These are phyloP conservation scores for Sanghuangporus baumii DNA, from an alignment of 1,284 basidiomycete species.

Conservation along the genomic window DNA sequence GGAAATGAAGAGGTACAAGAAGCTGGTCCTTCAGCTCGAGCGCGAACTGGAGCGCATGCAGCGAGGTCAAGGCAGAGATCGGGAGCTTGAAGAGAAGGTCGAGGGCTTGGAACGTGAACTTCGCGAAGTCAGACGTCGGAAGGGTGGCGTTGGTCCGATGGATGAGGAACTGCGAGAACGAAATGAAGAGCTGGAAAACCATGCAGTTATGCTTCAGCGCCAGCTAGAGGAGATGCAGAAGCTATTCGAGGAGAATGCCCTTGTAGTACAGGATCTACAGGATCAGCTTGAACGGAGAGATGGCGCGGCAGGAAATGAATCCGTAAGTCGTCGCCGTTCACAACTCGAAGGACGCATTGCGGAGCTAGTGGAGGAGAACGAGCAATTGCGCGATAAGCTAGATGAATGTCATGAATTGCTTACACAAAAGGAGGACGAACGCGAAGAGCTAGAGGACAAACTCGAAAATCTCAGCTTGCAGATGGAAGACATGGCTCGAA, in stretches of 20 bases:
- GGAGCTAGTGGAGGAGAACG: constrained; percentile 61
- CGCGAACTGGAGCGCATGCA: constrained; percentile 71
- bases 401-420: constrained; percentile 58
- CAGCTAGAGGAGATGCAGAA: constrained; percentile 61
- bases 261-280: constrained; percentile 63
- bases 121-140: constrained; percentile 50
- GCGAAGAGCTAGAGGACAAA: constrained; percentile 62
- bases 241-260: constrained; percentile 70
- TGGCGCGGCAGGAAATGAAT: constrained; percentile 21
- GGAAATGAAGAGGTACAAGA: constrained; percentile 90
- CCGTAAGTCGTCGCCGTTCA: constrained; percentile 5
- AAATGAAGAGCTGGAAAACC: constrained; percentile 52
- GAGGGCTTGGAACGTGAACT: constrained; percentile 66
- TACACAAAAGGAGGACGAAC: constrained; percentile 58
- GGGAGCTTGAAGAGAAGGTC: constrained; percentile 64
- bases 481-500: constrained; percentile 62
- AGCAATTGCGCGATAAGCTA: constrained; percentile 51
- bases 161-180: constrained; percentile 51
- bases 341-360: constrained; percentile 42
- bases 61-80: constrained; percentile 43
- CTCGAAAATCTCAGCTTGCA: constrained; percentile 56
- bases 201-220: constrained; percentile 37
- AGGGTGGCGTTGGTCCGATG: constrained; percentile 26
- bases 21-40: constrained; percentile 80
- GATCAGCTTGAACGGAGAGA: constrained; percentile 53